Base-by-base conservation (phyloP, 352 stramenopile genomes). In the Elongisporangium prolatum region DNA sequence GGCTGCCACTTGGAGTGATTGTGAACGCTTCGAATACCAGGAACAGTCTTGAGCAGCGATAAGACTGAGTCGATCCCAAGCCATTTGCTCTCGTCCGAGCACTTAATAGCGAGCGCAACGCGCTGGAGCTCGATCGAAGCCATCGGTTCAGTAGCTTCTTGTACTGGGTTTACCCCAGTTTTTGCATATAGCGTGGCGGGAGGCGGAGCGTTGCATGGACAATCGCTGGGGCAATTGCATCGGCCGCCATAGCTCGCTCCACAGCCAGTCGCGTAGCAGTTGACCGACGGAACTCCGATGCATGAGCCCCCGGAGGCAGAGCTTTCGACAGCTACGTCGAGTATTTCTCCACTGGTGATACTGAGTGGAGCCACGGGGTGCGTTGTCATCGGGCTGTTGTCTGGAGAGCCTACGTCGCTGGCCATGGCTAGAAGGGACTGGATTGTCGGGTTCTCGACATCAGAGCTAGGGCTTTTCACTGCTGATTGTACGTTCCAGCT, bases 201-300 rank as follows among this genome's bases (percentile, higher is more conserved):
- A n/a, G 40, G 64, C 69, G 48, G 4, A 52, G 20, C 40, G 44
- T 75, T 81, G 64, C 81, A 91, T 0, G 58, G 72, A 44, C 82
- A 91, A 13, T 72, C 61, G 2, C 55, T 59, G 47, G 68, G 64
- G 65, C 82, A 91, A 51, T 88, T 91, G 54, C 82, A 91, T 11
- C 61, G 48, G 3, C 77, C 75, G 9, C 82, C 82, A 66, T 82
- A 91, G 57, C 77, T 86, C 18, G 76, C 67, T 4, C 75, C 63
- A 20, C 82, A 91, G 14, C 82, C 82, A 48, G 88, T 91, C 16
- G 88, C 68, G 18, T 89, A 67, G 50, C 79, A 89, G 48, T 74
- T 88, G 11, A 69, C 74, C 14, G 80, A 47, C 18, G 76, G 64
- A 40, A 61, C 71, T 21, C 72, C 70, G 37, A 76, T 63, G 24